Base-by-base conservation (phyloP, 2,329 filamentous ascomycete species). In the Trichophyton verrucosum region DNA sequence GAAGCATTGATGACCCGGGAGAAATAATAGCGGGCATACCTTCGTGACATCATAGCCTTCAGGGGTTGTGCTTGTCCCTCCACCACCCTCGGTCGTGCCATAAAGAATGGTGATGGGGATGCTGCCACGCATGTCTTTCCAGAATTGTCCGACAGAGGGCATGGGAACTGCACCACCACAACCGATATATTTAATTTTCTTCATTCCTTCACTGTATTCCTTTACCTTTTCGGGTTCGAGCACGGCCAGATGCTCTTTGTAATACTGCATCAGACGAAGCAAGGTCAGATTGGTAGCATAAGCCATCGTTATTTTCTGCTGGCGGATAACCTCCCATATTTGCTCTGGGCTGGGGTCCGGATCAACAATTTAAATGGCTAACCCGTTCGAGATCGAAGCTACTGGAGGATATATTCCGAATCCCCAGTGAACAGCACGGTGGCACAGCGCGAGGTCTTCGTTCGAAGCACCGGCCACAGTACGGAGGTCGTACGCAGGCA, bases 191-290 rank as follows among this genome's bases (percentile, higher is more conserved):
- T 51, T 53, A 9, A 63, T 20, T 9, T 58, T 58, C 22, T 20
- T 53, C 38, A 57, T 8, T 9, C 60, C 62, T 20, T 56, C 46
- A 20, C 38, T 51, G 42, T 63, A 63, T 40, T 55, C 27, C 20
- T 60, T 13, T 15, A 49, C 30, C 11, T 44, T 46, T 20, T 61
- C 51, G 2, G 38, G 4, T 8, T 60, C 57, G 3, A 63, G 60
- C 7, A 13, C 44, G 1, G 30, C 51, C 51, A 63, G 46, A 42
- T 63, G 40, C 17, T 63, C 58, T 20, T 62, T 46, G 22, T 63
- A 63, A 22, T 61, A 57, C 36, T 60, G 22, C 62, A 63, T 63
- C 62, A 63, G 27, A 17, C 27, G 33, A 22, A 42, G 56, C 27
- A 57, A 51, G 4, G 15, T 17, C 9, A 36, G 13, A 27, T 57